A percentile compares a stretch with the other conserved stretches of the same genome.
Evolutionary conservation across 2,329 filamentous ascomycete species (phyloP).

Genomic region (Trichoderma polysporum): DNA sequence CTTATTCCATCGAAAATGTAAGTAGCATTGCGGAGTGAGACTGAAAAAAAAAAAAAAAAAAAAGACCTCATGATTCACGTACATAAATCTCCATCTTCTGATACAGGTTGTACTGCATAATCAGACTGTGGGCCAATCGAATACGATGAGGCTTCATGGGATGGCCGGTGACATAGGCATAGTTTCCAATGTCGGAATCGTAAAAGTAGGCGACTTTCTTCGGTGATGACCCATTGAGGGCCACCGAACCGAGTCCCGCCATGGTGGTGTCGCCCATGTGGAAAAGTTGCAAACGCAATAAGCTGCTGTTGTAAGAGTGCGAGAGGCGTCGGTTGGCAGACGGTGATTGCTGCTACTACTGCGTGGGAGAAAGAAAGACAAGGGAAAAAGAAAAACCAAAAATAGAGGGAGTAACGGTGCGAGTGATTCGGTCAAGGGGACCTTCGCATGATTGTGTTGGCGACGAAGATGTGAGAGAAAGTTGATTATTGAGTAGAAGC

Average conservation of each 20-base stretch:
- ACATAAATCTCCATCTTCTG: conserved; percentile 96
- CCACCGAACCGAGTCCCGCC: conserved; percentile 45
- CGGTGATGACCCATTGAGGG: conserved; percentile 47
- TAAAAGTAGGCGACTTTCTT: conserved; percentile 98
- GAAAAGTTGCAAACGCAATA: conserved; percentile 21
- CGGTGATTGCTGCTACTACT: neutral
- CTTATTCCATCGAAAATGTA: neutral
- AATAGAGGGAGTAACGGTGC: neutral
- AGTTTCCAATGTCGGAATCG: conserved; percentile 97
- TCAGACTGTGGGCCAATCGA: conserved; percentile 89
- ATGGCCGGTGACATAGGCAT: conserved; percentile 93
- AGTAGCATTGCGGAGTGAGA: neutral
- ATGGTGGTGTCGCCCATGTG: conserved; percentile 40
- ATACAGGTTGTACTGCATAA: conserved; percentile 94
- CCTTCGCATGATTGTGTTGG: conserved; percentile 27
- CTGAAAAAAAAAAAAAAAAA: neutral
- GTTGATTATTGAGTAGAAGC: conserved; percentile 16
- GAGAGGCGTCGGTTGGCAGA: neutral
- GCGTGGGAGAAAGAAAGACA: neutral
- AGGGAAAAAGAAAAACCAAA: neutral
- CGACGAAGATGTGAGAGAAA: conserved; percentile 21
- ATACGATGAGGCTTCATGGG: conserved; percentile 99
- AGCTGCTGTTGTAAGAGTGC: conserved; percentile 6
- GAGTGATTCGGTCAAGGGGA: conserved; percentile 23
- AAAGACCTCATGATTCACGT: conserved; percentile 28